Evolutionary conservation across 768 basidiomycete species (phyloP).

Genomic region (Pisolithus sp.): DNA sequence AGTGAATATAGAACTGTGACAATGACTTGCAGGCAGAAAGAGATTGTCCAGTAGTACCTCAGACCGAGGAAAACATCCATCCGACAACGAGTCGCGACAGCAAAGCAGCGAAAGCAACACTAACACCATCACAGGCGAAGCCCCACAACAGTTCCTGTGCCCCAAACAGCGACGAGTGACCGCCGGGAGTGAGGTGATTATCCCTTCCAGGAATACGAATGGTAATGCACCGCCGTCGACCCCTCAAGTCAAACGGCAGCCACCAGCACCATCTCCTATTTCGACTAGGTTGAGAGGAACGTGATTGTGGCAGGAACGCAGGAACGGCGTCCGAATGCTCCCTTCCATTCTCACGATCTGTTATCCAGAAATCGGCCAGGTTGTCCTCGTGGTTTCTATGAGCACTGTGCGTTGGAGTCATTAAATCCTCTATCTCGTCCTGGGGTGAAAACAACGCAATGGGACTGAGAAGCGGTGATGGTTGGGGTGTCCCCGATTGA

Average conservation of each 20-base stretch:
- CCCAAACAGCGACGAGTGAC: conserved; percentile 8
- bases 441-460: conserved; percentile 32
- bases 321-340: neutral
- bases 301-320: conserved; percentile 30
- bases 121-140: conserved; percentile 34
- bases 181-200: conserved; percentile 7
- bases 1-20: neutral
- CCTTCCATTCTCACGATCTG: conserved; percentile 8
- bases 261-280: conserved; percentile 34
- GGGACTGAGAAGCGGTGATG: conserved; percentile 34
- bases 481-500: conserved; percentile 30
- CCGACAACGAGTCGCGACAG: conserved; percentile 18
- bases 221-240: conserved; percentile 49
- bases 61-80: conserved; percentile 25
- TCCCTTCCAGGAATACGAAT: conserved; percentile 36
- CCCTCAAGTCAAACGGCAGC: conserved; percentile 50
- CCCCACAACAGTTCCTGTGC: conserved; percentile 28
- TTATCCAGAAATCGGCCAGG: conserved; percentile 29
- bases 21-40: neutral
- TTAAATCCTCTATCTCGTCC: conserved; percentile 40
- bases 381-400: conserved; percentile 33
- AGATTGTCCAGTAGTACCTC: neutral
- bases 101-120: conserved; percentile 23
- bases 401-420: conserved; percentile 46
- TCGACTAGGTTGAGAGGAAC: conserved; percentile 20